Conservation (phyloP, 805 yeast genomes). For the Debaryomyces prosopidis region DNA sequence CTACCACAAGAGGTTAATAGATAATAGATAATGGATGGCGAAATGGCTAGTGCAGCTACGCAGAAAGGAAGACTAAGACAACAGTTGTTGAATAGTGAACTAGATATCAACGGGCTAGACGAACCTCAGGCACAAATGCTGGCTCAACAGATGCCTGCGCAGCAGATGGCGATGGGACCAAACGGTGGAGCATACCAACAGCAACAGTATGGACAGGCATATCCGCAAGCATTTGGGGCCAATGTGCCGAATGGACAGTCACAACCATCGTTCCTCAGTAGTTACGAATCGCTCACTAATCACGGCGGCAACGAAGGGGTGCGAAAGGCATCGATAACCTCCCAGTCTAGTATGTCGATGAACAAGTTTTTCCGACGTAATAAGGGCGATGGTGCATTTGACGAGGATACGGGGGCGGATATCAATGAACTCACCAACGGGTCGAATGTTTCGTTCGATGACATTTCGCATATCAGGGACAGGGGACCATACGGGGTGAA, state of each 20-base stretch:
- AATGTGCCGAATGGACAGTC: too few relatives aligned
- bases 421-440: slow-evolving; percentile 35
- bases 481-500: slow-evolving; percentile 64
- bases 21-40: slow-evolving; percentile 22
- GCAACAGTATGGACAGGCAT: slow-evolving; percentile 9
- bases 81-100: slow-evolving; percentile 33
- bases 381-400: slow-evolving; percentile 30
- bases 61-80: slow-evolving; percentile 29
- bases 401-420: slow-evolving; percentile 40
- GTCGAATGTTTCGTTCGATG: slow-evolving; percentile 57
- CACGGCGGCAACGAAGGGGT: slow-evolving; percentile 15
- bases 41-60: slow-evolving; percentile 16
- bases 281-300: slow-evolving; percentile 7
- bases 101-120: slow-evolving; percentile 22
- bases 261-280: slow-evolving; percentile 3
- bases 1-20: background rate
- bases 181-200: slow-evolving; percentile 1
- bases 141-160: background rate
- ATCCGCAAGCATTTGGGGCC: slow-evolving; percentile 6
- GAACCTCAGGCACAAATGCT: slow-evolving; percentile 12
- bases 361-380: slow-evolving; percentile 45
- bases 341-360: slow-evolving; percentile 36
- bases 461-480: slow-evolving; percentile 61
- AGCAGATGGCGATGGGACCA: background rate
- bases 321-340: slow-evolving; percentile 39